phyloP scores from a whole-genome alignment of 2,329 filamentous ascomycete species.

The Ceratocystiopsis minuta region DNA sequence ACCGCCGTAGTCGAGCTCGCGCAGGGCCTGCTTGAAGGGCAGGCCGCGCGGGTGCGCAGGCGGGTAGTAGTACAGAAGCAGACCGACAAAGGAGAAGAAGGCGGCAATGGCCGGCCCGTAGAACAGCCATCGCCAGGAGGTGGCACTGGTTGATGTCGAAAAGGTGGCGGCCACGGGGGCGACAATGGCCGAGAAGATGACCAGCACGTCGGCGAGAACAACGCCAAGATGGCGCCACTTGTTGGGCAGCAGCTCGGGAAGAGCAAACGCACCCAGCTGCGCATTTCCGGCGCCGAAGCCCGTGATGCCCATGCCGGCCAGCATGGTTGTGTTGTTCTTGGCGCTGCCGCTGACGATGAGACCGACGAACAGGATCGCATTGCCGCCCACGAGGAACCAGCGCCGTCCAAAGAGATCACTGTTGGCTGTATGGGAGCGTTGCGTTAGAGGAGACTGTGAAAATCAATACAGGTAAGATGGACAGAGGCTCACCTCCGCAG shows the following conservation, averaged over 20 bases:
- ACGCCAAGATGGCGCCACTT: slow-evolving; percentile 28
- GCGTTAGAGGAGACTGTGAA: too few species aligned
- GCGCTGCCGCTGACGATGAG: slow-evolving; percentile 21
- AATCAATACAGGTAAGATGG: too few species aligned
- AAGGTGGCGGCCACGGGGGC: slow-evolving; percentile 24
- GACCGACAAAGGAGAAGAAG: slow-evolving; percentile 24
- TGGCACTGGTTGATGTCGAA: slow-evolving; percentile 16
- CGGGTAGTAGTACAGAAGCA: slow-evolving; percentile 20
- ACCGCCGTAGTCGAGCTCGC: slow-evolving; percentile 22
- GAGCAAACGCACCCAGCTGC: slow-evolving; percentile 25
- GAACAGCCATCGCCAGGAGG: slow-evolving; percentile 26
- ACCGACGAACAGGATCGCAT: slow-evolving; percentile 20
- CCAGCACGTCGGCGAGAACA: slow-evolving; percentile 22
- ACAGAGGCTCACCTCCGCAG: slow-evolving; percentile 11
- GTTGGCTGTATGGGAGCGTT: slow-evolving; percentile 18
- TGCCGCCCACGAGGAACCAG: slow-evolving; percentile 26
- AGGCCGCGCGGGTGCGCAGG: slow-evolving; percentile 17
- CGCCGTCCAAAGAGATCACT: slow-evolving; percentile 28
- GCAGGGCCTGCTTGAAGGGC: slow-evolving; percentile 17
- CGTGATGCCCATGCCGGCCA: slow-evolving; percentile 22
- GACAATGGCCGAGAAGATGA: slow-evolving; percentile 26
- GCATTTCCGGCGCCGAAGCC: slow-evolving; percentile 27
- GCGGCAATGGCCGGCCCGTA: slow-evolving; percentile 24
- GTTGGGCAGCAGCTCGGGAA: slow-evolving; percentile 28
- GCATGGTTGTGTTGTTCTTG: slow-evolving; percentile 20